Conservation (phyloP, 805 yeast species). For the Lachancea mirantina region DNA sequence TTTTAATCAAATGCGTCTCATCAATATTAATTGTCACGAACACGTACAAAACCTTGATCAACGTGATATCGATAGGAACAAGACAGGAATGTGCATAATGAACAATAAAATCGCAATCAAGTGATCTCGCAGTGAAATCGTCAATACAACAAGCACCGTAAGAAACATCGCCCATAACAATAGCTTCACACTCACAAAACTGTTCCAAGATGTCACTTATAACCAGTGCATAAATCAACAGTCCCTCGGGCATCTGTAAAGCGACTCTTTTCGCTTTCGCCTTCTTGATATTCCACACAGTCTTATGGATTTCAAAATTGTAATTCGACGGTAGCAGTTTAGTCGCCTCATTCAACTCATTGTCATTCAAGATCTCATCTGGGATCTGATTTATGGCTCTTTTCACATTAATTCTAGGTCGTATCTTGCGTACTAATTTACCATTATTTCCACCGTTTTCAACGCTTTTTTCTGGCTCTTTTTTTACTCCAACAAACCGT, state of each 20-base stretch:
- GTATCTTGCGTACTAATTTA: slow-evolving; percentile 25
- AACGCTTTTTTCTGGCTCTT: slow-evolving; percentile 18
- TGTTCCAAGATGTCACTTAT: slow-evolving; percentile 90
- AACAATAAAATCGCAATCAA: slow-evolving; percentile 89
- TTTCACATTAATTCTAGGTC: slow-evolving; percentile 35
- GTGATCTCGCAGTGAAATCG: slow-evolving; percentile 86
- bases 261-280: slow-evolving; percentile 76
- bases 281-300: slow-evolving; percentile 85
- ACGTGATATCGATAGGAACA: slow-evolving; percentile 89
- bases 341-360: slow-evolving; percentile 78
- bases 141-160: slow-evolving; percentile 99
- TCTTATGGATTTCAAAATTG: slow-evolving; percentile 92
- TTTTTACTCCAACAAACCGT: slow-evolving; percentile 54
- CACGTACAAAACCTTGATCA: slow-evolving; percentile 86
- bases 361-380: slow-evolving; percentile 69
- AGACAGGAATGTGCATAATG: slow-evolving; percentile 97
- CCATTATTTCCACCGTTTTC: slow-evolving; percentile 18
- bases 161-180: slow-evolving; percentile 97
- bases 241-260: slow-evolving; percentile 95
- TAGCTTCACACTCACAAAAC: slow-evolving; percentile 77
- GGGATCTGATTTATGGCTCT: slow-evolving; percentile 83
- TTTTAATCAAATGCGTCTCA: slow-evolving; percentile 69
- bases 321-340: slow-evolving; percentile 80
- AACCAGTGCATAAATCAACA: slow-evolving; percentile 78
- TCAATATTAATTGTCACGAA: slow-evolving; percentile 92